Evolutionary conservation across 2,329 filamentous ascomycete genomes (phyloP).

Genomic region (Setomelanomma holmii): DNA sequence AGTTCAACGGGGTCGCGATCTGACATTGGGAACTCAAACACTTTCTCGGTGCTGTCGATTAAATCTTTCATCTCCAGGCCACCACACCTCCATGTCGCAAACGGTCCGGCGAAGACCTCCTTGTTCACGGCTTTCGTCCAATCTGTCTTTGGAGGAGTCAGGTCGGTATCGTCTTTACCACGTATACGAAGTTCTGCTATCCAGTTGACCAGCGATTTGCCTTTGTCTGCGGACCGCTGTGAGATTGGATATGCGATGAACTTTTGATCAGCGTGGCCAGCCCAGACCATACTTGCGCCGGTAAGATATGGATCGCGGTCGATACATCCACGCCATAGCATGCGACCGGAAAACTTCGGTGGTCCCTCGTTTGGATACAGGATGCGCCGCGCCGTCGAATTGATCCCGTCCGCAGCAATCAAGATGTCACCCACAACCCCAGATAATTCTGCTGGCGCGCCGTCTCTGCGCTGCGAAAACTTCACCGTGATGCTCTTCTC

Average conservation of each 20-base stretch:
- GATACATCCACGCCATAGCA: constrained; percentile 56
- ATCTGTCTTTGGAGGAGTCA: constrained; percentile 54
- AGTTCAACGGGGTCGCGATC: constrained; percentile 52
- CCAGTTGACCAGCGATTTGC: constrained; percentile 56
- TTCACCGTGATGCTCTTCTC: constrained; percentile 48
- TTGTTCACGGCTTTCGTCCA: constrained; percentile 55
- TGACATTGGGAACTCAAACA: constrained; percentile 58
- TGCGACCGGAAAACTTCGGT: constrained; percentile 55
- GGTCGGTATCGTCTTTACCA: constrained; percentile 51
- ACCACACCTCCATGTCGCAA: constrained; percentile 53
- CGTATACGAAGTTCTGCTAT: constrained; percentile 55
- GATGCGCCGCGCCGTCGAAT: constrained; percentile 51
- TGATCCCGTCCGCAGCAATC: constrained; percentile 56
- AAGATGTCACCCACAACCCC: constrained; percentile 45
- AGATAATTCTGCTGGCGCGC: constrained; percentile 34
- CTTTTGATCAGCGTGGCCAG: constrained; percentile 56
- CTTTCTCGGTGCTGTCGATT: constrained; percentile 52
- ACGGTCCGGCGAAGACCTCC: constrained; percentile 49
- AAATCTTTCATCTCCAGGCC: constrained; percentile 53
- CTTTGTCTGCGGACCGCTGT: constrained; percentile 42
- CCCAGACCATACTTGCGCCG: constrained; percentile 55
- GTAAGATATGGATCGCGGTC: constrained; percentile 53
- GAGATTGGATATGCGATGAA: constrained; percentile 58
- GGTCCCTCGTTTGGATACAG: constrained; percentile 55
- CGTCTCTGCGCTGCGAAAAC: constrained; percentile 42